Base-by-base conservation (phyloP, 2,329 filamentous ascomycete genomes). In the Whalleya microplaca region DNA sequence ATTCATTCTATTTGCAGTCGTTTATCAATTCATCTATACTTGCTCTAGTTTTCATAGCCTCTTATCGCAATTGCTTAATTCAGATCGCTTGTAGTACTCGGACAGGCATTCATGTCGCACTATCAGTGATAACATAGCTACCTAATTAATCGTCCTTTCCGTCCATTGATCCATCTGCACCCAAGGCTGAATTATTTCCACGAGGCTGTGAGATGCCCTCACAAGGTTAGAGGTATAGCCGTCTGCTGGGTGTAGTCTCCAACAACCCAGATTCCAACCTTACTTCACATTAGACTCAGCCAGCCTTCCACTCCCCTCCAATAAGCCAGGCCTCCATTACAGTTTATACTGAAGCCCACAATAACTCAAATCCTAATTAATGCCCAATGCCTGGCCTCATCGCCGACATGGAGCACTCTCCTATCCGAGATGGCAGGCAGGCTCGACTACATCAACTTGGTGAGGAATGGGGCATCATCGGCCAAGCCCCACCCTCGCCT, bases 401-500 rank as follows among this genome's bases (percentile, higher is more conserved):
- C 42, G 45, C 54, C 49, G 61, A 43, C 29, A 67, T 72, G 70
- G 68, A 68, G 42, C 48, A 58, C 10, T 49, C 53, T 21, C 55
- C 60, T 44, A 41, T 63, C 32, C 62, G 59, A 65, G 75, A 73
- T 60, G 74, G 72, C 52, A 78, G 79, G 59, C 75, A 77, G 56
- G 69, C 73, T 63, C 79, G 81, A 55, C 80, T 85, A 43, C 70
- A 77, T 41, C 75, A 78, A 61, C 73, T 85, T 19, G 79, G 80
- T 3, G 71, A 77, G 43, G 76, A 82, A 73, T 84, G 79, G 77
- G 76, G 77, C 46, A 72, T 85, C 60, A 67, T 68, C 37, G 64
- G 74, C n/a, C 76, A 76, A 37, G 54, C 62, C 21, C 73, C 74
- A 3, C 73, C 75, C 1, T 64, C 72, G 40, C 75, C 76, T 2